Evolutionary conservation across 345 rosid species (phyloP).

Genomic region (Eucalyptus polybractea): DNA sequence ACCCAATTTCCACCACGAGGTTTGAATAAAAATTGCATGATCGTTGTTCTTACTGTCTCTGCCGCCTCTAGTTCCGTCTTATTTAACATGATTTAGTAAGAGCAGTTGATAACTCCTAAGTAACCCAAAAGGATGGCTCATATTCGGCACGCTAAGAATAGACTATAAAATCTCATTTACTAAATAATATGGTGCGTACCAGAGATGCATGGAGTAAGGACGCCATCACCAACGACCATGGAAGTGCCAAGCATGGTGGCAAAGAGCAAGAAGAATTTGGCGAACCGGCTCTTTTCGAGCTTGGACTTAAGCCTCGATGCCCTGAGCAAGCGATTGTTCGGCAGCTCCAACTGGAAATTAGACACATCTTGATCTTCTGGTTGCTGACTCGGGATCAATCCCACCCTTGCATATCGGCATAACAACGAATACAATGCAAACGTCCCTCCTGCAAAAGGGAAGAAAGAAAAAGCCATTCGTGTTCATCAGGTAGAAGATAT

Average conservation of each 20-base stretch:
- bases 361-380: slow-evolving; percentile 24
- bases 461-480: not conserved
- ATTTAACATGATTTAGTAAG: not conserved
- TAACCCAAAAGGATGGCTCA: not conserved
- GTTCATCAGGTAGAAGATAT: not conserved
- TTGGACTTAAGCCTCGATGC: slow-evolving; percentile 14
- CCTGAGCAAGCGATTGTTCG: slow-evolving; percentile 2
- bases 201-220: slow-evolving; percentile 50
- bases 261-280: slow-evolving; percentile 19
- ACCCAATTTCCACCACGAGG: not conserved
- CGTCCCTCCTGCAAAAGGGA: slow-evolving; percentile 20
- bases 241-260: slow-evolving; percentile 42
- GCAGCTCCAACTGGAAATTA: slow-evolving; percentile 12
- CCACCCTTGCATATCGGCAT: slow-evolving; percentile 32
- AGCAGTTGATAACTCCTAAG: not conserved
- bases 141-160: not conserved
- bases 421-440: slow-evolving; percentile 41
- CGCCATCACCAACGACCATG: slow-evolving; percentile 56
- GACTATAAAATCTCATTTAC: not conserved
- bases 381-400: slow-evolving; percentile 35
- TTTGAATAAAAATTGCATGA: not conserved
- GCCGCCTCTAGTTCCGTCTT: not conserved
- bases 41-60: not conserved
- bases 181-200: not conserved
- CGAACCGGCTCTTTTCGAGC: slow-evolving; percentile 18